phyloP scores from a whole-genome alignment of 169 alveolate species.

The Cryptosporidium xiaoi region DNA sequence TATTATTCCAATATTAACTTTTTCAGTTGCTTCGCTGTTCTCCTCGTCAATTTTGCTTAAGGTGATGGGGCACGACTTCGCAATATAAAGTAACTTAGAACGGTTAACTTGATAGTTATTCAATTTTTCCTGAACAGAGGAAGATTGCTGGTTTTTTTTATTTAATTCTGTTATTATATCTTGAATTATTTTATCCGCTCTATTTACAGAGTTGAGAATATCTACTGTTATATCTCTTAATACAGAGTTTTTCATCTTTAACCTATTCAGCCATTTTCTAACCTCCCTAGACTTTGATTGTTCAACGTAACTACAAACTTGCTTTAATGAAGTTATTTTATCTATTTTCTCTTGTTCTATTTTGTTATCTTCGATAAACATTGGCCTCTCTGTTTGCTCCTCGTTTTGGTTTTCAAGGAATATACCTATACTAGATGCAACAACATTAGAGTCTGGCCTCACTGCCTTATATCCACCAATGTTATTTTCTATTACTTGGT shows the following conservation, averaged over 20 bases:
- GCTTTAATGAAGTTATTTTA: slow-evolving; percentile 28
- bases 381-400: slow-evolving; percentile 5
- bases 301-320: slow-evolving; percentile 44
- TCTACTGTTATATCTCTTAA: slow-evolving; percentile 49
- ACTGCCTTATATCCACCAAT: background rate
- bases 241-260: slow-evolving; percentile 56
- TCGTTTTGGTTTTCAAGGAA: slow-evolving; percentile 8
- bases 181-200: slow-evolving; percentile 42
- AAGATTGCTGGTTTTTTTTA: background rate
- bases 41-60: slow-evolving; percentile 34
- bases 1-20: slow-evolving; percentile 49
- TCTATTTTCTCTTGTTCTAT: slow-evolving; percentile 57
- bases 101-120: slow-evolving; percentile 27
- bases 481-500: background rate
- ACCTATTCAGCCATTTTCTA: slow-evolving; percentile 32
- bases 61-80: slow-evolving; percentile 60
- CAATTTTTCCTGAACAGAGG: slow-evolving; percentile 29
- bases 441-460: slow-evolving; percentile 46
- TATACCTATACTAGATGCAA: slow-evolving; percentile 61
- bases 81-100: slow-evolving; percentile 54
- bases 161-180: slow-evolving; percentile 20
- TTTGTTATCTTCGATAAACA: slow-evolving; percentile 9
- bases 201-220: slow-evolving; percentile 25
- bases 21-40: slow-evolving; percentile 56
- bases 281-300: slow-evolving; percentile 65